phyloP scores from a whole-genome alignment of 805 yeast genomes.

The Wickerhamomyces hampshirensis region DNA sequence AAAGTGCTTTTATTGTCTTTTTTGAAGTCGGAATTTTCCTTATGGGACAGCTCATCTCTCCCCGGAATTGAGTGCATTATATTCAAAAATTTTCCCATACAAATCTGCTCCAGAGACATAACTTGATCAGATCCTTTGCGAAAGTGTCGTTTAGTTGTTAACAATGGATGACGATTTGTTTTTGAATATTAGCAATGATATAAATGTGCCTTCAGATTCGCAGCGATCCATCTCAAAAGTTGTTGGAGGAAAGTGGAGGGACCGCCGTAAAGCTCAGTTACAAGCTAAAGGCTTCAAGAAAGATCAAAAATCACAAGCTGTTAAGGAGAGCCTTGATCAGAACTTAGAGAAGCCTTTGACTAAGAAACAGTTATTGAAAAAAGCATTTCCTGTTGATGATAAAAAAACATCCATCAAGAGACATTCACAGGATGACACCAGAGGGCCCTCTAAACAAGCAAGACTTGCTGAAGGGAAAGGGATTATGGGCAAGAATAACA shows the following conservation, averaged over 20 bases:
- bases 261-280: constrained; percentile 48
- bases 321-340: not conserved
- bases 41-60: not conserved
- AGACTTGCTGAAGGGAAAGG: constrained; percentile 45
- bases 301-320: constrained; percentile 4
- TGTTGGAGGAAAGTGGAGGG: constrained; percentile 79
- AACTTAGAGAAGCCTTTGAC: not conserved
- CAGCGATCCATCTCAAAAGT: constrained; percentile 34
- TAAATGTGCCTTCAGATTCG: constrained; percentile 16
- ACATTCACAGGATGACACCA: constrained; percentile 7
- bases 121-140: too few relatives aligned
- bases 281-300: constrained; percentile 20
- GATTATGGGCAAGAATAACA: constrained; percentile 47
- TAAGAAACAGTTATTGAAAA: not conserved
- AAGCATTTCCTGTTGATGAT: constrained; percentile 3
- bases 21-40: not conserved
- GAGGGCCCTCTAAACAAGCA: constrained; percentile 31
- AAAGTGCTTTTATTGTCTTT: too few relatives aligned
- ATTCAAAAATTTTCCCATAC: not conserved
- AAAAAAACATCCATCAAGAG: constrained; percentile 11
- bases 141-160: too few relatives aligned
- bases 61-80: too few relatives aligned
- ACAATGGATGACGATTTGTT: constrained; percentile 63
- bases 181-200: constrained; percentile 62
- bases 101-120: not conserved